Evolutionary conservation across 768 basidiomycete genomes (phyloP), one percentile per base, ranked within the genome.

Genomic region (Tricholoma bakamatsutake): DNA sequence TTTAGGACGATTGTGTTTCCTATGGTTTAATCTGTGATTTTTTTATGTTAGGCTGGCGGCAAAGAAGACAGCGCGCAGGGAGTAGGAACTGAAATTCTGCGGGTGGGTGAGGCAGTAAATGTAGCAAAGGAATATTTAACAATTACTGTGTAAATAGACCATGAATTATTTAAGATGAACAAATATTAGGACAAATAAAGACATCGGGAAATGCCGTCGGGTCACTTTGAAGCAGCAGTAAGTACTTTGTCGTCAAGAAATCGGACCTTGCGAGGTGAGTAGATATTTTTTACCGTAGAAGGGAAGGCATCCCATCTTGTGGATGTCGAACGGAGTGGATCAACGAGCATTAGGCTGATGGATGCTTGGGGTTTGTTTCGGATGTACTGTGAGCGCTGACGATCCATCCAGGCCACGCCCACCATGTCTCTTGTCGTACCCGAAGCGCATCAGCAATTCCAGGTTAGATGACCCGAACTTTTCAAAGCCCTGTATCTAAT

Each of bases 401-500:
- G 57, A 52, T 60, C 61, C 46, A 60, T 45, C 30, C 49, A 66
- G 65, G 55, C 59, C 57, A 57, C 53, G 56, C 54, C 57, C 65
- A 73, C 56, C 62, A 98, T 98, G 95, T 97, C 95, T 76, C 91
- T 98, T 78, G 94, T 95, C 69, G 85, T 94, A 57, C 96, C 94
- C 56, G 96, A 98, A 77, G 71, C 90, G 60, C 93, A 98, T 71
- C 86, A 90, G 68, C 93, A 95, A 78, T 96, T 96, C 78, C 93
- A 94, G 81, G 93, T 91, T 24, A 15, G 50, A 12, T 18, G 42
- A 12, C 18, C 21, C 40, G 12, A 27, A 31, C 15, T 18, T 9
- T 17, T 45, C 46, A 21, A 24, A 15, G 15, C 11, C 7, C 31
- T 34, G 51, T 37, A 50, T 7, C 21, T 53, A 46, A 56, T 55